Conservation (phyloP, 495 filamentous ascomycete species). For the Aspergillus carlsbadensis region DNA sequence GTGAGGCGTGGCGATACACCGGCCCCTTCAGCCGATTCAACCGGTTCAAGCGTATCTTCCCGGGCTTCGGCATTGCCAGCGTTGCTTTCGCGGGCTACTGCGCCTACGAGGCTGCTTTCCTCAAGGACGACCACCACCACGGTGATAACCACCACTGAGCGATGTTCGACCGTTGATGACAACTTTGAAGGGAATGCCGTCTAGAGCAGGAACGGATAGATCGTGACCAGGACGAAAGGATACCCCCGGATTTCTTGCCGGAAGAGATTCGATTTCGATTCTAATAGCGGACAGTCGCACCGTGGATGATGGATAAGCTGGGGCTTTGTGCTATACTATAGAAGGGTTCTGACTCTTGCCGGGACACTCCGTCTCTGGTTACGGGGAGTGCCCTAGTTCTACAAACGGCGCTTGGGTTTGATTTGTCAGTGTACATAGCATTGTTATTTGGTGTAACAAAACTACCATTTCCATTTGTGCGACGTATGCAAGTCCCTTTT, state of each 20-base stretch:
- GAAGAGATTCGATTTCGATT: not conserved
- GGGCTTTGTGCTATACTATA: conserved; percentile 15
- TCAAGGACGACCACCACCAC: conserved; percentile 73
- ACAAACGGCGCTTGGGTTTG: conserved; percentile 37
- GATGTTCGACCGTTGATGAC: not conserved
- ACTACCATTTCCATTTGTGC: conserved; percentile 4
- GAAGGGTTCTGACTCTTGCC: conserved; percentile 1
- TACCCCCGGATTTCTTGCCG: conserved; percentile 29
- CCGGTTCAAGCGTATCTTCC: conserved; percentile 81
- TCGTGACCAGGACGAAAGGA: conserved; percentile 21
- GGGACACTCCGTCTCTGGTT: conserved; percentile 4
- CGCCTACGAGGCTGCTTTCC: conserved; percentile 80
- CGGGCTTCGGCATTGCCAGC: conserved; percentile 85
- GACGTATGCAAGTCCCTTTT: not conserved
- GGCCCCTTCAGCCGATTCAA: conserved; percentile 86
- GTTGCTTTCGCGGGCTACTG: conserved; percentile 90
- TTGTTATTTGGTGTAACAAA: conserved; percentile 36
- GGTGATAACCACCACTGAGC: conserved; percentile 47
- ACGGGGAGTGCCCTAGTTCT: conserved; percentile 19
- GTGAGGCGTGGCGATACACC: conserved; percentile 91
- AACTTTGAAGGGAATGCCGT: not conserved
- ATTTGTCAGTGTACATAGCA: conserved; percentile 47
- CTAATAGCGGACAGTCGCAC: conserved; percentile 1
- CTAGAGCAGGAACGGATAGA: not conserved
- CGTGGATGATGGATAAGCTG: not conserved